Percentiles rank a stretch among this genome's conserved stretches.
These are phyloP conservation scores for Chamaenerion angustifolium DNA, from an alignment of 345 rosid genomes.

Conservation along the genomic window DNA sequence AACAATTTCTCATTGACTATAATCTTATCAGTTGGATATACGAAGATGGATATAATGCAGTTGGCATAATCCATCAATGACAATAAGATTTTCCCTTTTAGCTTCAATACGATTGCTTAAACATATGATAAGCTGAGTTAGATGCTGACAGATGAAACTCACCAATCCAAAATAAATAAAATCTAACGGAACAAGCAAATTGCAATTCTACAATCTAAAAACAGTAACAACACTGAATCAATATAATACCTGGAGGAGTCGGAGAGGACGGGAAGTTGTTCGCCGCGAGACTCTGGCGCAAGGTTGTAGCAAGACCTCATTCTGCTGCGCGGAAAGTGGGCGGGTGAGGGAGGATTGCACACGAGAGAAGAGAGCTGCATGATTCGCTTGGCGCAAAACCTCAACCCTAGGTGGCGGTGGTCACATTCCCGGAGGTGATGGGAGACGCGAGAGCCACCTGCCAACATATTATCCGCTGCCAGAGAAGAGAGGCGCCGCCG, in stretches of 20 bases:
- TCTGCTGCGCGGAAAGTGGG: conserved; percentile 20
- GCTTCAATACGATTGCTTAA: too few species aligned
- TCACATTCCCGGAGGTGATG: conserved; percentile 38
- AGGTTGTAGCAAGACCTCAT: conserved; percentile 24
- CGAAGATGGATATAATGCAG: too few species aligned
- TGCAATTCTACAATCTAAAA: conserved; percentile 1
- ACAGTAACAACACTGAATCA: neutral
- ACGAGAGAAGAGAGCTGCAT: conserved; percentile 36
- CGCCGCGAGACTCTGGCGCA: conserved; percentile 18
- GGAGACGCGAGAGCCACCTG: conserved; percentile 57
- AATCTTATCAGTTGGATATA: too few species aligned
- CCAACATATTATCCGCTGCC: conserved; percentile 34
- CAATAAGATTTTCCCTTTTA: too few species aligned
- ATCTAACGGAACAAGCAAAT: neutral
- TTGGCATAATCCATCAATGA: too few species aligned
- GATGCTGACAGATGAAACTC: too few species aligned
- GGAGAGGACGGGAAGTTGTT: conserved; percentile 23
- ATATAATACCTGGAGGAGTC: conserved; percentile 40
- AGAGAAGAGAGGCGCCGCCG: neutral
- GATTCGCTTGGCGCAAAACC: conserved; percentile 31
- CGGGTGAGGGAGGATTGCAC: conserved; percentile 23
- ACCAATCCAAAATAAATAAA: neutral
- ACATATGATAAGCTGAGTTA: too few species aligned
- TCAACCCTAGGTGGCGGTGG: conserved; percentile 12
- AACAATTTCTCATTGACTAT: too few species aligned